phyloP scores from a whole-genome alignment of 352 stramenopile genomes.

The Phytophthora crassamura region DNA sequence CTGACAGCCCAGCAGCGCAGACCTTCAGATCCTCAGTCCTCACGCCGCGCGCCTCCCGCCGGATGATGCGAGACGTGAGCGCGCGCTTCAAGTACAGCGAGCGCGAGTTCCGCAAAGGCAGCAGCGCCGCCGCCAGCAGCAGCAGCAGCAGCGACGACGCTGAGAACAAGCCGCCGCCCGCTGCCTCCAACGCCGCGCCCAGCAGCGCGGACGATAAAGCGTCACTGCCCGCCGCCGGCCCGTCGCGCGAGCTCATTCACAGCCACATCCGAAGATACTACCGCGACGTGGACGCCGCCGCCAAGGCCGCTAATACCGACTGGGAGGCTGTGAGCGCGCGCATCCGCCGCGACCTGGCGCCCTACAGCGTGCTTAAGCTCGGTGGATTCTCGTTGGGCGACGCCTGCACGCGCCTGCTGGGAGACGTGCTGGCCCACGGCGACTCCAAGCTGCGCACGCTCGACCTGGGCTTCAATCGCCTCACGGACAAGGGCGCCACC shows the following conservation, averaged over 20 bases:
- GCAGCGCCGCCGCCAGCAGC: constrained; percentile 10
- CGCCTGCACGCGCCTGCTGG: constrained; percentile 60
- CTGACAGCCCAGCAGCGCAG: constrained; percentile 3
- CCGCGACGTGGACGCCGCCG: constrained; percentile 43
- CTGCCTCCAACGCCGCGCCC: neutral
- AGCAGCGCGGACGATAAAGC: constrained; percentile 9
- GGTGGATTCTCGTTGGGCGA: constrained; percentile 83
- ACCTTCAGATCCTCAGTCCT: constrained; percentile 3
- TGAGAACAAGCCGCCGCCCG: constrained; percentile 40
- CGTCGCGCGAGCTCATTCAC: constrained; percentile 71
- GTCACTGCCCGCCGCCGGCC: constrained; percentile 32
- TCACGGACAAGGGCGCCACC: constrained; percentile 70
- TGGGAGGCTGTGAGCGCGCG: constrained; percentile 52
- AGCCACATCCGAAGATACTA: constrained; percentile 65
- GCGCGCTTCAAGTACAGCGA: constrained; percentile 81
- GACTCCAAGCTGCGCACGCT: constrained; percentile 60
- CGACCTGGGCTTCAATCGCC: constrained; percentile 83
- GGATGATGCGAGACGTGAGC: constrained; percentile 71
- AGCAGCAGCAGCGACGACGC: constrained; percentile 23
- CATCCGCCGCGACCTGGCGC: constrained; percentile 60
- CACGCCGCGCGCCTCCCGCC: constrained; percentile 6
- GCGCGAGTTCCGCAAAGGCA: constrained; percentile 34
- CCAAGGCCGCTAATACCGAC: constrained; percentile 21
- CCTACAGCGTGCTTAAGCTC: constrained; percentile 76
- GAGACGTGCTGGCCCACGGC: constrained; percentile 53